Conservation (phyloP, 176 grass and related monocot species). For the maize (Zea mays) region DNA sequence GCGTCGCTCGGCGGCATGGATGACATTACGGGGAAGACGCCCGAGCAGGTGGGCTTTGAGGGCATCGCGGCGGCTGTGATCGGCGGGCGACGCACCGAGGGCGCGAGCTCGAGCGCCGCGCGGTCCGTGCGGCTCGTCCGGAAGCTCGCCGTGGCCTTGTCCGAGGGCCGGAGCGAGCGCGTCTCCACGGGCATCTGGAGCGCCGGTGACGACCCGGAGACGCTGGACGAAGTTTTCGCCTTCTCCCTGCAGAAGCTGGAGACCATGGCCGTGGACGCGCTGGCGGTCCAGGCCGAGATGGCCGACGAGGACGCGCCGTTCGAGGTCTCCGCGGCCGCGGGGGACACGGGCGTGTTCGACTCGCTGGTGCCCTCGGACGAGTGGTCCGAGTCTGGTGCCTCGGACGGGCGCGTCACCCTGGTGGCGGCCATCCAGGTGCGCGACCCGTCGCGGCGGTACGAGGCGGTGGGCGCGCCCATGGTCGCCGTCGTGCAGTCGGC, state of each 20-base stretch:
- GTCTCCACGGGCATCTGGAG: slow-evolving; percentile 73
- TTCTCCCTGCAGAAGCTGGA: slow-evolving; percentile 88
- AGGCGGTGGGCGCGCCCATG: slow-evolving; percentile 87
- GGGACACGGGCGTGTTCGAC: slow-evolving; percentile 47
- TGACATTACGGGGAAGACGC: slow-evolving; percentile 63
- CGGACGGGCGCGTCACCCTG: slow-evolving; percentile 47
- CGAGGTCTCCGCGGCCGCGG: slow-evolving; percentile 32
- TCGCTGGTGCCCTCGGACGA: slow-evolving; percentile 49
- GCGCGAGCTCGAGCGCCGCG: slow-evolving; percentile 60
- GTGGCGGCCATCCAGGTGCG: slow-evolving; percentile 65
- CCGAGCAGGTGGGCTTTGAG: slow-evolving; percentile 79
- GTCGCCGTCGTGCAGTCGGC: slow-evolving; percentile 62
- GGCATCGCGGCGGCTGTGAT: slow-evolving; percentile 87
- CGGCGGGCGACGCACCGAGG: slow-evolving; percentile 64
- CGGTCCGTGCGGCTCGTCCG: slow-evolving; percentile 58
- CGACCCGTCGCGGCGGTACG: slow-evolving; percentile 67
- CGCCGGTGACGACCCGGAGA: slow-evolving; percentile 50
- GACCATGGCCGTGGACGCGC: slow-evolving; percentile 79
- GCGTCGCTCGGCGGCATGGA: slow-evolving; percentile 63
- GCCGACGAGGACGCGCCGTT: slow-evolving; percentile 74
- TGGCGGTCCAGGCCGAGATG: slow-evolving; percentile 69
- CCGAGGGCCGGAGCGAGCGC: slow-evolving; percentile 67
- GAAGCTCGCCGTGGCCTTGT: slow-evolving; percentile 54
- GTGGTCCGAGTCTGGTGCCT: slow-evolving; percentile 30
- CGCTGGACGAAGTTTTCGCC: slow-evolving; percentile 72